Conservation (phyloP, 208 protist species). For the Leishmania guyanensis region DNA sequence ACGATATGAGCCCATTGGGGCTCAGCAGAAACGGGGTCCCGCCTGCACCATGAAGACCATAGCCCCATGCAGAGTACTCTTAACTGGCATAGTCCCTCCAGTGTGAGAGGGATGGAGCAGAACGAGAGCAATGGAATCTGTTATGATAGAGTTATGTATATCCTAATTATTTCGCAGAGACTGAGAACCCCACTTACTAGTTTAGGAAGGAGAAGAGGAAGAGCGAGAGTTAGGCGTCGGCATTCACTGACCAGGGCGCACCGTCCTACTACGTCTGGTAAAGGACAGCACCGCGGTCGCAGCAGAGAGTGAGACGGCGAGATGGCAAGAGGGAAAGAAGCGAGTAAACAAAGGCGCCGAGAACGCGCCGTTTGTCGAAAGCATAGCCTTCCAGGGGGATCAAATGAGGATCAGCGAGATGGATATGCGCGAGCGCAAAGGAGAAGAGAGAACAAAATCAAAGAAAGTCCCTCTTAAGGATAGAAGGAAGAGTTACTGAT, state of each 20-base stretch:
- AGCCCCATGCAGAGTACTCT: not conserved
- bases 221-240: not conserved
- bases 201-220: not conserved
- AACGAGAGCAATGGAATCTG: not conserved
- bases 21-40: not conserved
- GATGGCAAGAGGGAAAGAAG: not conserved
- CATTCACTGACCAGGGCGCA: not conserved
- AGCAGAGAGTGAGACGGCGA: slow-evolving; percentile 1
- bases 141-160: not conserved
- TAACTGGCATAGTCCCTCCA: not conserved
- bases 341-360: not conserved
- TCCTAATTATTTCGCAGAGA: not conserved
- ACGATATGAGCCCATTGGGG: not conserved
- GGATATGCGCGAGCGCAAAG: not conserved
- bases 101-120: not conserved
- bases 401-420: not conserved
- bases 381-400: not conserved
- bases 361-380: not conserved
- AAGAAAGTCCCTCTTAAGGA: not conserved
- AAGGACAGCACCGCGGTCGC: not conserved
- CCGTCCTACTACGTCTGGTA: not conserved
- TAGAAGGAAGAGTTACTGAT: not conserved
- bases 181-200: too few relatives aligned
- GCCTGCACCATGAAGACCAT: not conserved
- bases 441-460: not conserved